These are phyloP conservation scores for Stephania cephalantha DNA, from an alignment of 164 flowering plant species.

Conservation along the genomic window DNA sequence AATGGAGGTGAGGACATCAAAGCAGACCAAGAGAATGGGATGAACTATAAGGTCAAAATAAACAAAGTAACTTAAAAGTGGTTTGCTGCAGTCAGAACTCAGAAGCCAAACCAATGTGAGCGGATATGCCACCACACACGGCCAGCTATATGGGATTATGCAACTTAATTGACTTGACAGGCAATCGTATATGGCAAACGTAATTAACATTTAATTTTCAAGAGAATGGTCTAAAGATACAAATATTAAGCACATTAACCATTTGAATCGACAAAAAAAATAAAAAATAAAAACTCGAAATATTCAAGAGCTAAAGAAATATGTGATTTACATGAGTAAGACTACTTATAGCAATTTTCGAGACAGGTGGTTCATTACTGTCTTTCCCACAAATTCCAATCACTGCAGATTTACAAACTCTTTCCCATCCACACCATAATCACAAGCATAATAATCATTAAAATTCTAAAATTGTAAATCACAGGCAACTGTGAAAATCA, in stretches of 20 bases:
- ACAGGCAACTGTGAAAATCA: neutral
- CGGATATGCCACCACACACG: neutral
- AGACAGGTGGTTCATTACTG: neutral
- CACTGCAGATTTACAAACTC: neutral
- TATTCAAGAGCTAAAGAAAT: too few species aligned
- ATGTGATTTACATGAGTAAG: neutral
- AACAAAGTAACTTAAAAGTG: neutral
- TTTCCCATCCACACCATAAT: neutral
- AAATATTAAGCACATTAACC: neutral
- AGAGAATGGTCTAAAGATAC: neutral
- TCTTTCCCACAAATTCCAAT: neutral
- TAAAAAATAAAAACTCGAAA: too few species aligned
- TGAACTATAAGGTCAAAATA: neutral
- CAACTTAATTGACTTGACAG: neutral
- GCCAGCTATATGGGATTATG: neutral
- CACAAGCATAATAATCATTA: neutral
- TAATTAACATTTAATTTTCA: neutral
- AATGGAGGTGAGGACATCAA: neutral
- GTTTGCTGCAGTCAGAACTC: neutral
- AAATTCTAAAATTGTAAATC: neutral
- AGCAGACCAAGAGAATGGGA: neutral
- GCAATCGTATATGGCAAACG: neutral
- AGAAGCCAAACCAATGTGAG: neutral
- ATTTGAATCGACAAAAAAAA: too few species aligned
- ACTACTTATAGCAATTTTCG: neutral